These are phyloP conservation scores for Blastobotrys illinoisensis DNA, from an alignment of 1,139 yeast species.

Conservation along the genomic window DNA sequence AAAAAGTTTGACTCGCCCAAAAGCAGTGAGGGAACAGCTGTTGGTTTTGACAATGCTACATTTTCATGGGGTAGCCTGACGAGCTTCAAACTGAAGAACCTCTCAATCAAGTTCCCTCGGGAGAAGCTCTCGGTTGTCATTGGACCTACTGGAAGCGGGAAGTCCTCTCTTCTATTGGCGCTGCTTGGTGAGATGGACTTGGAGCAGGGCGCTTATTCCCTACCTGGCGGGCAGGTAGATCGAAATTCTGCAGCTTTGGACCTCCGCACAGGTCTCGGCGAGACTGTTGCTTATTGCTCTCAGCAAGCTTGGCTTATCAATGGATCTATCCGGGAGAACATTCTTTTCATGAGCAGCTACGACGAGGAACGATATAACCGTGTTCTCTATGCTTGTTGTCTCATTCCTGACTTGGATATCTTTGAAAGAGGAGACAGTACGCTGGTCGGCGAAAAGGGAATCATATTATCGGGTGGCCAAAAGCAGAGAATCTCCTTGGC, in stretches of 20 bases:
- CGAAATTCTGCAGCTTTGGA: slow-evolving; percentile 45
- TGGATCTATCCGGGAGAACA: slow-evolving; percentile 78
- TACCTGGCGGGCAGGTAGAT: slow-evolving; percentile 80
- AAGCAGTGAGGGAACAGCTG: slow-evolving; percentile 43
- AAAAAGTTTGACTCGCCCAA: slow-evolving; percentile 72
- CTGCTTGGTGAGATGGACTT: slow-evolving; percentile 90
- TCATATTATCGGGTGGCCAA: slow-evolving; percentile 94
- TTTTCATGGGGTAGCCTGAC: slow-evolving; percentile 63
- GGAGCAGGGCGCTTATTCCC: slow-evolving; percentile 60
- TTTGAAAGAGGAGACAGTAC: slow-evolving; percentile 64
- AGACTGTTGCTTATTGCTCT: slow-evolving; percentile 90
- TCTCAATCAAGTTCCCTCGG: slow-evolving; percentile 58
- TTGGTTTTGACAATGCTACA: slow-evolving; percentile 81
- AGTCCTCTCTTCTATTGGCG: slow-evolving; percentile 84
- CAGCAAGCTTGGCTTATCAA: slow-evolving; percentile 94
- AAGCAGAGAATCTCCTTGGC: slow-evolving; percentile 95
- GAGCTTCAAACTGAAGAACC: slow-evolving; percentile 63
- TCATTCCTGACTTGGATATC: slow-evolving; percentile 73
- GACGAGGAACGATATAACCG: slow-evolving; percentile 68
- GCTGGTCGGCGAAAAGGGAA: slow-evolving; percentile 93
- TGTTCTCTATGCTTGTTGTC: slow-evolving; percentile 65
- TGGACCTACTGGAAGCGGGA: slow-evolving; percentile 97
- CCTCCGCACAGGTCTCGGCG: slow-evolving; percentile 72
- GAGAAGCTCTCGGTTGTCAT: slow-evolving; percentile 78
- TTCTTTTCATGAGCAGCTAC: slow-evolving; percentile 70